Conservation (phyloP, 352 stramenopile genomes). For the Lagenidium giganteum region DNA sequence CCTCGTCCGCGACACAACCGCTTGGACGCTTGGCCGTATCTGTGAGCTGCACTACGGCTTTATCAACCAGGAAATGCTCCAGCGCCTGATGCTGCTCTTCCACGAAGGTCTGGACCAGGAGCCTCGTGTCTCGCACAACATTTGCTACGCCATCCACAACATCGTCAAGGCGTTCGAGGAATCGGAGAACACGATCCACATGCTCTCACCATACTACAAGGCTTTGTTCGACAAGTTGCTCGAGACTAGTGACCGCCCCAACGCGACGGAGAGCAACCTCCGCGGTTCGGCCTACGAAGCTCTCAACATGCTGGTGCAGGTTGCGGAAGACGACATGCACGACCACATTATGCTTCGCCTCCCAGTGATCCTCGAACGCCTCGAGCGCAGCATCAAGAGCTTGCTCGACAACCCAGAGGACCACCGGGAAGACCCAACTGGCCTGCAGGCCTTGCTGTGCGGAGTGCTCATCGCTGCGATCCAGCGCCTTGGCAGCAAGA, state of each 20-base stretch:
- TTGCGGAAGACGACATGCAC: conserved; percentile 66
- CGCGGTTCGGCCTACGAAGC: conserved; percentile 91
- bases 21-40: conserved; percentile 95
- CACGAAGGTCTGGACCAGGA: conserved; percentile 81
- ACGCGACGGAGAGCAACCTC: conserved; percentile 89
- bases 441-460: conserved; percentile 84
- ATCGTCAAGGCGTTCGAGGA: conserved; percentile 92
- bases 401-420: conserved; percentile 69
- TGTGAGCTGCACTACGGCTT: conserved; percentile 92
- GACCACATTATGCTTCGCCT: conserved; percentile 77
- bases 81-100: conserved; percentile 83
- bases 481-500: conserved; percentile 88
- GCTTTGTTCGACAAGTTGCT: conserved; percentile 92
- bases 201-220: conserved; percentile 91
- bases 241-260: conserved; percentile 82
- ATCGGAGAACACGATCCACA: conserved; percentile 60
- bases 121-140: conserved; percentile 91
- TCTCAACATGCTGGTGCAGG: conserved; percentile 92
- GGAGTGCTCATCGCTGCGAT: conserved; percentile 91
- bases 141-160: conserved; percentile 96
- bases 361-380: conserved; percentile 71
- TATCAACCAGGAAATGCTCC: conserved; percentile 89
- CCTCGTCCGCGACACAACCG: conserved; percentile 95
- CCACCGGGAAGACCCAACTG: conserved; percentile 68
- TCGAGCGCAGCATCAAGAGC: conserved; percentile 63